These are phyloP conservation scores for Stenogyne calaminthoides DNA, from an alignment of 305 asterid species.

Conservation along the genomic window DNA sequence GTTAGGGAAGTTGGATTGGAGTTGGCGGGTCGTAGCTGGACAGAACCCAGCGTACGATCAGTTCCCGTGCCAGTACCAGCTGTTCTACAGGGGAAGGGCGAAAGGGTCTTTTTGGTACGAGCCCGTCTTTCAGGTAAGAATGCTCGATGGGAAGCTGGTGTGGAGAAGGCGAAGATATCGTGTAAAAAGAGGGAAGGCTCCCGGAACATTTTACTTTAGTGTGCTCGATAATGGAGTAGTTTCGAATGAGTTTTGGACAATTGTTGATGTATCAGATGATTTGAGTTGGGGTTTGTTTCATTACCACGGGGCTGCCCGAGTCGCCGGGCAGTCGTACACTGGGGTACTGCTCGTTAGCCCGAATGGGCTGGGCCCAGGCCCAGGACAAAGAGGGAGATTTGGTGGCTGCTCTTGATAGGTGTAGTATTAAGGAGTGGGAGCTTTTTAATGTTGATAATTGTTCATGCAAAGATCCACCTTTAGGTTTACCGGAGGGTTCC, in stretches of 20 bases:
- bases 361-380: slow-evolving; percentile 62
- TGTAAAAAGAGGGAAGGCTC: slow-evolving; percentile 64
- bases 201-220: slow-evolving; percentile 75
- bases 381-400: slow-evolving; percentile 46
- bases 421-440: slow-evolving; percentile 87
- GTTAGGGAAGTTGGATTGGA: slow-evolving; percentile 80
- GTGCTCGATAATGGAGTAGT: slow-evolving; percentile 91
- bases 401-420: slow-evolving; percentile 60
- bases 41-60: slow-evolving; percentile 98
- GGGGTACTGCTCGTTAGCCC: slow-evolving; percentile 91
- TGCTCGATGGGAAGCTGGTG: slow-evolving; percentile 61
- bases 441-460: slow-evolving; percentile 75
- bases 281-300: slow-evolving; percentile 91
- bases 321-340: slow-evolving; percentile 87
- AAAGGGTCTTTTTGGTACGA: slow-evolving; percentile 96
- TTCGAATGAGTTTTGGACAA: slow-evolving; percentile 85
- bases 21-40: slow-evolving; percentile 95
- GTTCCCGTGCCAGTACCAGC: slow-evolving; percentile 92
- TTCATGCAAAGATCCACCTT: slow-evolving; percentile 68
- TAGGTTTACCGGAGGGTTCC: slow-evolving; percentile 76
- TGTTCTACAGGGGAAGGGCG: slow-evolving; percentile 83
- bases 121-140: slow-evolving; percentile 81
- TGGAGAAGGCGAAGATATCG: slow-evolving; percentile 90
- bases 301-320: slow-evolving; percentile 91
- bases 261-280: slow-evolving; percentile 75